Evolutionary conservation across 1,139 yeast species (phyloP), one percentile per base, ranked within the genome.

Genomic region (Blastobotrys illinoisensis): DNA sequence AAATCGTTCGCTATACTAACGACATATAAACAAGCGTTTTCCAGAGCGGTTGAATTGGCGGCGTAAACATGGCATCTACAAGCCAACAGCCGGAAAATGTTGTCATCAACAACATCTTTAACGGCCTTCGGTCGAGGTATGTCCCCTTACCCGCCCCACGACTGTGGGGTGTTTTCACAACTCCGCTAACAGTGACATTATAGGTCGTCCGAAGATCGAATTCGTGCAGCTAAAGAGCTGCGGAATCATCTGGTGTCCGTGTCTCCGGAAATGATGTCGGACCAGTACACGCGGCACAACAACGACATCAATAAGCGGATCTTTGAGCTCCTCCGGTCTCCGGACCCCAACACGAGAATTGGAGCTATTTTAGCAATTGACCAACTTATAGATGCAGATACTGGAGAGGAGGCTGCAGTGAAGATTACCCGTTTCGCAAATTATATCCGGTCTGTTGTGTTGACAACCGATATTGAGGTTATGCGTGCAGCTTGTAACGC

Each of bases 331-430:
- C 80, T 90, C 51, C 90, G 89, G 62, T 83, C 93, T 9, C 80
- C 83, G 11, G 93, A 86, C 62, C 74, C 85, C 1, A 72, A 78
- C 32, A 90, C 86, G 60, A 85, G 88, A 59, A 78, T 91, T 45
- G 98, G 98, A 9, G 98, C 97, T 43, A 86, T 91, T 44, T 81
- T 89, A 14, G 98, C 97, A 7, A 85, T 93, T 57, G 95, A 89
- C 70, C 83, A 95, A 13, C 78, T 93, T 60, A 88, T 93, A 54
- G 90, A 85, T 60, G 86, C 86, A 64, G 93, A 88, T 65, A 78
- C 80, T 3, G 80, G 81, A 24, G 88, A 83, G 50, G 96, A 88
- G 63, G 81, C 86, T 62, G 90, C 96, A 24, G 88, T 89, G 52
- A 91, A 89, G 70, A 88, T 96, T 1, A 89, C 97, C 5, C 76